Evolutionary conservation across 2,329 filamentous ascomycete genomes (phyloP), one percentile per base, ranked within the genome.

Genomic region (Cercospora berteroae): DNA sequence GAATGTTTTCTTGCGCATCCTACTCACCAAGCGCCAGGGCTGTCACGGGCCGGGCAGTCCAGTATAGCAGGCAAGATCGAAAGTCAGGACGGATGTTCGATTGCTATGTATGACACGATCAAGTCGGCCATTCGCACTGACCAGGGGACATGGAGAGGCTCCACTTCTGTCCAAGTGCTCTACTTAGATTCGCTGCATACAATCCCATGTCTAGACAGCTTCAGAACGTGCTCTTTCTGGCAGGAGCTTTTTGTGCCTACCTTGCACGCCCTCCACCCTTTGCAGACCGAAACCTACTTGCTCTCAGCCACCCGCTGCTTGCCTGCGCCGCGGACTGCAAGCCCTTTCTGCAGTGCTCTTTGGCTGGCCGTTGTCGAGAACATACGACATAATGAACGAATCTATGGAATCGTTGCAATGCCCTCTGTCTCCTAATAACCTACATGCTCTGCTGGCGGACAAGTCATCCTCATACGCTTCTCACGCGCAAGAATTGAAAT

Each of bases 311-410:
- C 52, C 60, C 56, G 55, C 60, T 67, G 48, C 39, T 44, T 56
- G 18, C 60, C 25, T 33, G 52, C 55, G 60, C 65, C 65, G 65
- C 65, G 65, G 65, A 56, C 65, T 60, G 31, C 16, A 29, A 61
- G 65, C 44, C 52, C 3, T 18, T 63, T 39, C 65, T 64, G 65
- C 65, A 44, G 8, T 57, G 25, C 60, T 67, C 59, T 60, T 52
- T 67, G 65, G 65, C 18, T 52, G 42, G 9, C 13, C 16, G 5
- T 13, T 42, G 42, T n/a, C 16, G 39, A 27, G 13, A 25, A 25
- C 25, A 52, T 63, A 64, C 65, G 61, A 60, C 65, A 67, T 57
- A 63, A 67, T 67, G 65, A 67, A 42, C 60, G 65, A 67, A 67
- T 67, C 12, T 18, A 25, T 60, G 50, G 29, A 55, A 56, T 23